phyloP scores from a whole-genome alignment of 306 rosid genomes.

The Mimosa bimucronata region DNA sequence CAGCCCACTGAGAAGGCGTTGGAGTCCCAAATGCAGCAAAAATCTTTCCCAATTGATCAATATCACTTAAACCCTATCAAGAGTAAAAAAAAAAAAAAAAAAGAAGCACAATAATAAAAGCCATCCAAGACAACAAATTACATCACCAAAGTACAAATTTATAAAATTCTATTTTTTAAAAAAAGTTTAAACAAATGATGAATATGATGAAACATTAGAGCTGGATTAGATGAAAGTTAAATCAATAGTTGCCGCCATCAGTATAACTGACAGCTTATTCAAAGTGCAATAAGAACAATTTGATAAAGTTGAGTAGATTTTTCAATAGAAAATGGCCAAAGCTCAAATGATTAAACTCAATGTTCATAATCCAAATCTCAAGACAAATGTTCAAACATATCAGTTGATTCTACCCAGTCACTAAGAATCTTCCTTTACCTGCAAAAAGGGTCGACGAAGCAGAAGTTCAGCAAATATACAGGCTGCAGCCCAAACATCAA shows the following conservation, averaged over 20 bases:
- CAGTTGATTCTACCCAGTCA: constrained; percentile 13
- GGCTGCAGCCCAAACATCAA: constrained; percentile 99
- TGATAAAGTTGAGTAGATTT: not conserved
- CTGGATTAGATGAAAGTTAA: constrained; percentile 25
- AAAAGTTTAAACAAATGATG: not conserved
- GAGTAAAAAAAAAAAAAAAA: constrained; percentile 4
- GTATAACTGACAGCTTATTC: constrained; percentile 27
- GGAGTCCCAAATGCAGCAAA: constrained; percentile 97
- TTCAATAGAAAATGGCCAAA: not conserved
- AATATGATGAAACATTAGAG: constrained; percentile 7
- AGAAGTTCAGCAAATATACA: constrained; percentile 94
- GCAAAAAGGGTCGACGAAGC: constrained; percentile 90
- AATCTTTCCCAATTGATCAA: constrained; percentile 94
- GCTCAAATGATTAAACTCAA: not conserved
- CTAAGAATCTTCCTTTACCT: constrained; percentile 53
- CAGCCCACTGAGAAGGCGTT: constrained; percentile 91
- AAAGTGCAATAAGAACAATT: constrained; percentile 3
- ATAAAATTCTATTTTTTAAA: not conserved
- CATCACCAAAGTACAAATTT: not conserved
- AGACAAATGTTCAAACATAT: constrained; percentile 10
- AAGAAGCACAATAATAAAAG: constrained; percentile 23
- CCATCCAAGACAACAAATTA: constrained; percentile 14
- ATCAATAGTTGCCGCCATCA: constrained; percentile 12
- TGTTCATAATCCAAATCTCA: not conserved
- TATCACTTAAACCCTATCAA: constrained; percentile 90